These are phyloP conservation scores for Cercospora nicotianae DNA, from an alignment of 2,329 filamentous ascomycete species.

Conservation along the genomic window DNA sequence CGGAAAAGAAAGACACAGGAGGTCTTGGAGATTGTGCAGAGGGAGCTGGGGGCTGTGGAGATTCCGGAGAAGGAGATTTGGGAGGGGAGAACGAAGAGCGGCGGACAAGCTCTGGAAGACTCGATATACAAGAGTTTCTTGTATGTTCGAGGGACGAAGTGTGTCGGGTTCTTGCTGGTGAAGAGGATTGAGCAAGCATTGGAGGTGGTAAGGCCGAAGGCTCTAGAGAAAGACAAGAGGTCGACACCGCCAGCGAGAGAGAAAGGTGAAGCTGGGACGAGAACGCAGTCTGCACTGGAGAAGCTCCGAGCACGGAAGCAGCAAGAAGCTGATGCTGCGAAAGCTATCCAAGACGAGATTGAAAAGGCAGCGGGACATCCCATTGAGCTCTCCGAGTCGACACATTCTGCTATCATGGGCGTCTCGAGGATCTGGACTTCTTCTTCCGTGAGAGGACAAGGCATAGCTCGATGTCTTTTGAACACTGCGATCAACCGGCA, in stretches of 20 bases:
- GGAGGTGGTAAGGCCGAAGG: conserved; percentile 45
- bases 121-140: conserved; percentile 61
- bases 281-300: conserved; percentile 20
- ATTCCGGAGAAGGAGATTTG: conserved; percentile 60
- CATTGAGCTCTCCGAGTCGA: conserved; percentile 26
- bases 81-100: conserved; percentile 39
- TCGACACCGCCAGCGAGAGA: conserved; percentile 13
- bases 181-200: conserved; percentile 61
- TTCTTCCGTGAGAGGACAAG: conserved; percentile 55
- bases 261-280: conserved; percentile 24
- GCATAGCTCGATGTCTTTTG: conserved; percentile 59
- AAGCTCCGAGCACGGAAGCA: conserved; percentile 31
- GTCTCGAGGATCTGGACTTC: conserved; percentile 68
- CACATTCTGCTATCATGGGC: conserved; percentile 54
- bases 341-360: conserved; percentile 14
- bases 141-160: conserved; percentile 61
- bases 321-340: conserved; percentile 19
- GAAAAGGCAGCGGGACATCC: conserved; percentile 23
- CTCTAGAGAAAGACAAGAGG: neutral
- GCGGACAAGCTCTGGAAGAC: neutral
- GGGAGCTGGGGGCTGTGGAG: conserved; percentile 61
- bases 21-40: conserved; percentile 61
- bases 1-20: conserved; percentile 57
- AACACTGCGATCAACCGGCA: conserved; percentile 42
- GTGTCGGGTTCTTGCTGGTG: conserved; percentile 61